phyloP scores from a whole-genome alignment of 257 asterid genomes.

The Capsicum baccatum region DNA sequence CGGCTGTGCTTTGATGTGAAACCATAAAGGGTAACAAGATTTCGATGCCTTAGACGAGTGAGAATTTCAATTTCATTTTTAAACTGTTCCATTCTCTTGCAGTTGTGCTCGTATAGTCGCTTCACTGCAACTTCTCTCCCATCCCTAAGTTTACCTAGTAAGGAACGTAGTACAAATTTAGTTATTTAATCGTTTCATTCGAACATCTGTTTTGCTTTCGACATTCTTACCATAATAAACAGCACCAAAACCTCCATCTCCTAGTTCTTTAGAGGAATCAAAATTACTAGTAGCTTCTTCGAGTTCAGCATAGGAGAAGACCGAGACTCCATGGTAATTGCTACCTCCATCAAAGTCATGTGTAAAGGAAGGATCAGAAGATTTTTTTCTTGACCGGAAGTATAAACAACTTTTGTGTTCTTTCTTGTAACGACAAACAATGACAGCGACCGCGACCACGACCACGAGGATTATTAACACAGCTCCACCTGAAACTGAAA shows the following conservation, averaged over 20 bases:
- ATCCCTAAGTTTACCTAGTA: conserved; percentile 67
- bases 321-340: conserved; percentile 54
- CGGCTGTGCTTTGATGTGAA: conserved; percentile 76
- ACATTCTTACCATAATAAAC: conserved; percentile 69
- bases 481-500: conserved; percentile 47
- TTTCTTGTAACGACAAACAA: conserved; percentile 46
- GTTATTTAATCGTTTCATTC: neutral
- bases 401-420: conserved; percentile 20
- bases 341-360: conserved; percentile 50
- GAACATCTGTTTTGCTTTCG: neutral
- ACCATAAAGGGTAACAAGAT: conserved; percentile 76
- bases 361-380: conserved; percentile 49
- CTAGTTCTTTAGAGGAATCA: conserved; percentile 65
- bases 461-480: conserved; percentile 33
- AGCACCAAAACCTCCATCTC: conserved; percentile 85
- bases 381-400: conserved; percentile 47
- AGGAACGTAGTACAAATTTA: neutral
- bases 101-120: conserved; percentile 77
- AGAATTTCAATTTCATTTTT: conserved; percentile 73
- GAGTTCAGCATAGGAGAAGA: conserved; percentile 68
- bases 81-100: conserved; percentile 71
- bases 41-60: conserved; percentile 61
- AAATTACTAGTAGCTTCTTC: conserved; percentile 62
- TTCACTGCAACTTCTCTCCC: conserved; percentile 91
- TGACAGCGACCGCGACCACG: neutral